A percentile compares a stretch with the other conserved stretches of the same genome.
phyloP scores from a whole-genome alignment of 2,329 filamentous ascomycete species.

The Scedosporium boydii region DNA sequence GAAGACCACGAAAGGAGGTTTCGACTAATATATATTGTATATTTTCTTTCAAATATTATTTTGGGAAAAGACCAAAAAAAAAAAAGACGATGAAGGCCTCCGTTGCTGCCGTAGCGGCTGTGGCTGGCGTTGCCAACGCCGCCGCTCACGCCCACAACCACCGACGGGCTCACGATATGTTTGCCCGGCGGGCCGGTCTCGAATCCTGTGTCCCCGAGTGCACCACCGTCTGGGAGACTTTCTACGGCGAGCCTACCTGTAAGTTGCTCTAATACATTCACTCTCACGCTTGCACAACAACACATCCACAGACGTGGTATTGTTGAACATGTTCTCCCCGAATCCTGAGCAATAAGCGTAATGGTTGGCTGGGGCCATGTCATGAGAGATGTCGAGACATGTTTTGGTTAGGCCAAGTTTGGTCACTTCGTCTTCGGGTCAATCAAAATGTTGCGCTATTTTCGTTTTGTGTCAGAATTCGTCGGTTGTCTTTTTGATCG shows the following conservation, averaged over 20 bases:
- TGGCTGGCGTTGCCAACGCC: slow-evolving; percentile 47
- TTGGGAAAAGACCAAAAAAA: slow-evolving; percentile 18
- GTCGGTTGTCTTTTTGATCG: too few relatives aligned
- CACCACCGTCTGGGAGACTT: slow-evolving; percentile 65
- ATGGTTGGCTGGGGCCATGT: too few relatives aligned
- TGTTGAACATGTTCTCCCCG: too few relatives aligned
- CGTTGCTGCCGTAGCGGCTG: slow-evolving; percentile 53
- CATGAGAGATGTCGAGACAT: too few relatives aligned
- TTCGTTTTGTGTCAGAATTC: too few relatives aligned
- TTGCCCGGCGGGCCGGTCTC: slow-evolving; percentile 33
- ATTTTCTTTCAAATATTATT: not conserved
- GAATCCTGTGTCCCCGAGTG: slow-evolving; percentile 48
- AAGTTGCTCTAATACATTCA: slow-evolving; percentile 20
- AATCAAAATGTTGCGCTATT: too few relatives aligned
- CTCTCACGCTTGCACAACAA: too few relatives aligned
- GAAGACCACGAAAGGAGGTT: slow-evolving; percentile 13
- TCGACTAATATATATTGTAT: slow-evolving; percentile 9
- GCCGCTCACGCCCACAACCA: slow-evolving; percentile 35
- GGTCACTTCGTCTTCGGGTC: too few relatives aligned
- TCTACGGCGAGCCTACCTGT: slow-evolving; percentile 59
- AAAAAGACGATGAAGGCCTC: slow-evolving; percentile 64
- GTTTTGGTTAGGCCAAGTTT: too few relatives aligned
- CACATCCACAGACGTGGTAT: not conserved
- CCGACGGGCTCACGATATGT: slow-evolving; percentile 53
- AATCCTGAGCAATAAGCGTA: too few relatives aligned